Evolutionary conservation across 805 yeast species (phyloP).

Genomic region (Helenozyma rhizophorensis): DNA sequence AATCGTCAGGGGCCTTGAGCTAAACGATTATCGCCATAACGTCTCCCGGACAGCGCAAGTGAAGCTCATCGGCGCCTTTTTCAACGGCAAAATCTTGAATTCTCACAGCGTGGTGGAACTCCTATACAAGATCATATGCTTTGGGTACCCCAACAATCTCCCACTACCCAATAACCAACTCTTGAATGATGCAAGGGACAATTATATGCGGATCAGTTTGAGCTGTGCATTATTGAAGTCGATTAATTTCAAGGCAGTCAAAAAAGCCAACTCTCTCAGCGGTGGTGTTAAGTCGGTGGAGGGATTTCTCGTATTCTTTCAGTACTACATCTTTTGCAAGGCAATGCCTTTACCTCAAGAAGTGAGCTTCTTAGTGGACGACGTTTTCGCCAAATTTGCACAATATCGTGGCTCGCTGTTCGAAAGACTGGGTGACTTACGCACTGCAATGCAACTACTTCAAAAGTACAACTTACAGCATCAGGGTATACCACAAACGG

Average conservation of each 20-base stretch:
- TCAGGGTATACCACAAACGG: background rate
- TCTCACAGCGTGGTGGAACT: constrained; percentile 46
- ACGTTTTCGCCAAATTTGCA: constrained; percentile 30
- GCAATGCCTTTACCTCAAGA: constrained; percentile 60
- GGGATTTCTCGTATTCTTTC: constrained; percentile 55
- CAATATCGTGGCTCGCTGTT: constrained; percentile 24
- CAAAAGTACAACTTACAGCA: constrained; percentile 7
- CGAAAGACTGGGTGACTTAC: constrained; percentile 29
- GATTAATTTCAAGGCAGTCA: constrained; percentile 11
- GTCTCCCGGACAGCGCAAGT: constrained; percentile 60
- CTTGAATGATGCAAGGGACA: constrained; percentile 57
- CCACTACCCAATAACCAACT: constrained; percentile 47
- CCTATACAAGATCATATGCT: constrained; percentile 52
- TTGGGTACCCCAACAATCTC: constrained; percentile 59
- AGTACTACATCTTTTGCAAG: constrained; percentile 66
- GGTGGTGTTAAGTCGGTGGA: constrained; percentile 14
- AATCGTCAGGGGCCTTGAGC: constrained; percentile 62
- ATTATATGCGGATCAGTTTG: constrained; percentile 69
- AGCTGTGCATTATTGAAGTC: constrained; percentile 25
- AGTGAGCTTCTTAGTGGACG: constrained; percentile 48
- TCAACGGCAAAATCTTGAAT: constrained; percentile 44
- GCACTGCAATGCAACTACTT: constrained; percentile 8
- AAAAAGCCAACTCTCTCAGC: constrained; percentile 3
- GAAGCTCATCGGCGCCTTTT: constrained; percentile 56
- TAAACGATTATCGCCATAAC: constrained; percentile 53